A percentile compares a stretch with the other conserved stretches of the same genome.
Evolutionary conservation across 1,284 basidiomycete species (phyloP).

Genomic region (Cryptococcus depauperatus): DNA sequence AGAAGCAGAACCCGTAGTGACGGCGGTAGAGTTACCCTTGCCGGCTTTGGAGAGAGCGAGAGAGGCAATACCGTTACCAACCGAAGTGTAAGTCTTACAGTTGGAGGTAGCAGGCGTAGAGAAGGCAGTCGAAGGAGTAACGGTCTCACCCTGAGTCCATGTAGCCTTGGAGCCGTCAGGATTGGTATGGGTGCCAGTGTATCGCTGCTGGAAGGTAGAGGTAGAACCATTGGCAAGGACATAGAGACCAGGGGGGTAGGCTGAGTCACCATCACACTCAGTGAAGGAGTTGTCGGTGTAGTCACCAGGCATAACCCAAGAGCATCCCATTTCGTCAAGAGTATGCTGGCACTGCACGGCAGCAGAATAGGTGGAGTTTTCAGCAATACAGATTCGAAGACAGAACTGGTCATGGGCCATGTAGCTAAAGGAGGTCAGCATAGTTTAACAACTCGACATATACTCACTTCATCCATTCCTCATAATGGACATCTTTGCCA

Average conservation of each 20-base stretch:
- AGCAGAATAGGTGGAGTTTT: conserved; percentile 39
- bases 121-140: conserved; percentile 37
- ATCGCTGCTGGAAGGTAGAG: conserved; percentile 46
- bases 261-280: conserved; percentile 44
- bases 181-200: conserved; percentile 43
- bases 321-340: conserved; percentile 46
- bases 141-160: conserved; percentile 42
- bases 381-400: conserved; percentile 45
- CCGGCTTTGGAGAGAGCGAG: conserved; percentile 18
- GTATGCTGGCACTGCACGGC: conserved; percentile 42
- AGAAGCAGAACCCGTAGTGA: not conserved
- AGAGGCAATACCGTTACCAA: conserved; percentile 31
- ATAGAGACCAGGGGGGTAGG: conserved; percentile 45
- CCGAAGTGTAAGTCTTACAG: conserved; percentile 42
- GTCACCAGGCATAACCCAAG: conserved; percentile 47
- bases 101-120: conserved; percentile 42
- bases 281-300: conserved; percentile 46
- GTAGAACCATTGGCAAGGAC: conserved; percentile 35
- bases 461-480: conserved; percentile 47
- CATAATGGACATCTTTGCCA: conserved; percentile 48
- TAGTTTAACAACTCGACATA: not conserved
- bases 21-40: conserved; percentile 6
- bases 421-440: conserved; percentile 30
- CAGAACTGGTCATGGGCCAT: conserved; percentile 46
- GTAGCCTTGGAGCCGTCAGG: conserved; percentile 16